Evolutionary conservation across 2,329 filamentous ascomycete species (phyloP).

Genomic region (Epichloe festucae): DNA sequence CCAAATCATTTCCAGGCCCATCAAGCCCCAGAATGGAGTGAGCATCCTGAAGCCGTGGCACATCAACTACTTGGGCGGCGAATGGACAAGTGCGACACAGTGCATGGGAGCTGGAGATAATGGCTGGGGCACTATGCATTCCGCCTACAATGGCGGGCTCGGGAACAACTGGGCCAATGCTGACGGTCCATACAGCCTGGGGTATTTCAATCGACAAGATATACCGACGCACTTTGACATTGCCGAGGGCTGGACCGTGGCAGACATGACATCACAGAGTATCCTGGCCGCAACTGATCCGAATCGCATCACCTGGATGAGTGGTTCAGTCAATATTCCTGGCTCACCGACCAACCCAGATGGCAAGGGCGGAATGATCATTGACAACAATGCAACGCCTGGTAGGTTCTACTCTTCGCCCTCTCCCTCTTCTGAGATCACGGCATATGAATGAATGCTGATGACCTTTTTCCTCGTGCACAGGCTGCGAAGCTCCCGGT

Average conservation of each 20-base stretch:
- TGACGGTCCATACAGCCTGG: constrained; percentile 21
- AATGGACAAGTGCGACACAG: constrained; percentile 33
- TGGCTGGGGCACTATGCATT: constrained; percentile 37
- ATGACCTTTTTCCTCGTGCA: neutral
- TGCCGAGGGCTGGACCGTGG: constrained; percentile 37
- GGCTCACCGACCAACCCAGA: constrained; percentile 18
- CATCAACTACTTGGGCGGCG: constrained; percentile 35
- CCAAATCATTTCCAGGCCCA: neutral
- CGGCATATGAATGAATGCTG: neutral
- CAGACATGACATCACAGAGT: constrained; percentile 10
- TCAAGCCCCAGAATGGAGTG: constrained; percentile 21
- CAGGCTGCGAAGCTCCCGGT: constrained; percentile 25
- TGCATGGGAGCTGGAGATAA: constrained; percentile 39
- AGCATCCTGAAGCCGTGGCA: constrained; percentile 35
- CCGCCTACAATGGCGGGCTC: constrained; percentile 33
- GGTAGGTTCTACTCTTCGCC: constrained; percentile 3
- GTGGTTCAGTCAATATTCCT: constrained; percentile 35
- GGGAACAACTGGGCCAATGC: constrained; percentile 36
- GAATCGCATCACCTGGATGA: constrained; percentile 25
- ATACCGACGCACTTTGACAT: constrained; percentile 41
- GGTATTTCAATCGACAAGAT: constrained; percentile 35
- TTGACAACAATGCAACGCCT: constrained; percentile 29
- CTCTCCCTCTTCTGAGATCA: constrained; percentile 5
- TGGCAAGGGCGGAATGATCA: constrained; percentile 31
- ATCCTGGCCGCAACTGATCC: constrained; percentile 27